Percentiles rank a stretch among this genome's conserved stretches.
Conservation (phyloP, 2,329 filamentous ascomycete species). For the Elsinoe australis region DNA sequence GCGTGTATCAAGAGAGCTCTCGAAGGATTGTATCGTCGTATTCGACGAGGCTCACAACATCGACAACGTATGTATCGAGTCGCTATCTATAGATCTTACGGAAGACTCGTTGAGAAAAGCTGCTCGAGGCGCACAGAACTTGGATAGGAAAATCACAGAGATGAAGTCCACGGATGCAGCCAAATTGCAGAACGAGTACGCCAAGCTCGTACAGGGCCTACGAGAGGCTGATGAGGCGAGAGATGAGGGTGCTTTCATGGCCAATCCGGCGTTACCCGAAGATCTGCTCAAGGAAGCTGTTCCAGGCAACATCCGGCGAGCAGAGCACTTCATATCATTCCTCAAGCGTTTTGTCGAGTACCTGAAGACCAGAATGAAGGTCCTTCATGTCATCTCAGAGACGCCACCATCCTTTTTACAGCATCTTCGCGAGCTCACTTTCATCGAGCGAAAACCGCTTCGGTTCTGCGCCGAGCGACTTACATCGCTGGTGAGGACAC, state of each 20-base stretch:
- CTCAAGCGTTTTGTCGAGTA: slow-evolving; percentile 97
- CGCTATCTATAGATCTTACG: slow-evolving; percentile 90
- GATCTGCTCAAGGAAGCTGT: slow-evolving; percentile 93
- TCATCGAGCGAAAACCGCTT: slow-evolving; percentile 92
- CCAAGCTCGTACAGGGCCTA: slow-evolving; percentile 87
- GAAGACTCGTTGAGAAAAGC: slow-evolving; percentile 91
- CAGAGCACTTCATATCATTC: slow-evolving; percentile 93
- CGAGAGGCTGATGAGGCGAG: slow-evolving; percentile 80
- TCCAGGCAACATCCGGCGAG: slow-evolving; percentile 89
- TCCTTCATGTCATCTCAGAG: slow-evolving; percentile 93
- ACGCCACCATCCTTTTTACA: slow-evolving; percentile 89
- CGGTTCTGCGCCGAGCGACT: slow-evolving; percentile 91
- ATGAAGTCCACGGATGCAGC: slow-evolving; percentile 95
- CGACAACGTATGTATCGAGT: slow-evolving; percentile 98
- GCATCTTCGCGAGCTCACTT: slow-evolving; percentile 90
- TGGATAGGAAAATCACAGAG: slow-evolving; percentile 83
- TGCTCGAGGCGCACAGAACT: slow-evolving; percentile 78
- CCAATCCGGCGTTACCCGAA: slow-evolving; percentile 88
- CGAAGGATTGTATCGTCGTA: slow-evolving; percentile 96
- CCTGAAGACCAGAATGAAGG: slow-evolving; percentile 91
- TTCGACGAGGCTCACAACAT: slow-evolving; percentile 99
- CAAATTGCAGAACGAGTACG: slow-evolving; percentile 89
- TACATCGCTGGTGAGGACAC: slow-evolving; percentile 85
- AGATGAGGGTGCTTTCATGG: slow-evolving; percentile 93
- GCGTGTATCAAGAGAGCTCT: slow-evolving; percentile 86